These are phyloP conservation scores for Dysphania ambrosioides DNA, from an alignment of 148 eudicot genomes.

Conservation along the genomic window DNA sequence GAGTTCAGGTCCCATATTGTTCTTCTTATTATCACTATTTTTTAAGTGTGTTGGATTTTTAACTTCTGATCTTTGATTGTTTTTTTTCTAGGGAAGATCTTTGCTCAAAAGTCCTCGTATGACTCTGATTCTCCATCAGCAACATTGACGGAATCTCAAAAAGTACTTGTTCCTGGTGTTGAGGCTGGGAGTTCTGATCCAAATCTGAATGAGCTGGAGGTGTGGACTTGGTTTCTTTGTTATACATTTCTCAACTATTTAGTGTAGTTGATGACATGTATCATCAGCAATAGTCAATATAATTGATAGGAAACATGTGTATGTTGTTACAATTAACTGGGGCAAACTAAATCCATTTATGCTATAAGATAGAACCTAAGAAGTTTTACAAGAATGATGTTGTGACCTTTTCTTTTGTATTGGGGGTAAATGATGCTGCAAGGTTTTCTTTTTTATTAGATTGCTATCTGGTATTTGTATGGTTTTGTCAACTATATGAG, in stretches of 20 bases:
- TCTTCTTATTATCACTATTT: too few relatives aligned
- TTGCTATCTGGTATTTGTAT: slow-evolving; percentile 1
- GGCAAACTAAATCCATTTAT: too few relatives aligned
- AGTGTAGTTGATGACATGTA: background rate
- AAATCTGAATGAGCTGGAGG: slow-evolving; percentile 43
- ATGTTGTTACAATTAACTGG: background rate
- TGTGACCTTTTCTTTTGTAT: too few relatives aligned
- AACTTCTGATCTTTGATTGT: slow-evolving; percentile 15
- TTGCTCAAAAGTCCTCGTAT: slow-evolving; percentile 52
- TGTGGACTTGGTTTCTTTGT: slow-evolving; percentile 20
- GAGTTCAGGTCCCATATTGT: background rate
- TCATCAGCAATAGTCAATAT: background rate
- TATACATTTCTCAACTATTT: background rate
- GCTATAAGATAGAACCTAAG: background rate
- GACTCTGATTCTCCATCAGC: slow-evolving; percentile 57
- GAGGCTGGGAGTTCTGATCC: slow-evolving; percentile 46
- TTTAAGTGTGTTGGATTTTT: background rate
- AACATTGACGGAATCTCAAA: slow-evolving; percentile 57
- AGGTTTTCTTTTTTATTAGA: background rate
- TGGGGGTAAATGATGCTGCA: background rate
- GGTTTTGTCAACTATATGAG: background rate
- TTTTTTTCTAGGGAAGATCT: slow-evolving; percentile 63
- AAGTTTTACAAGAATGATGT: background rate
- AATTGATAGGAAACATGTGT: background rate
- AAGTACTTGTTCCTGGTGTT: slow-evolving; percentile 77